phyloP scores from a whole-genome alignment of 805 yeast genomes.

The Zygosaccharomyces pseudorouxii region DNA sequence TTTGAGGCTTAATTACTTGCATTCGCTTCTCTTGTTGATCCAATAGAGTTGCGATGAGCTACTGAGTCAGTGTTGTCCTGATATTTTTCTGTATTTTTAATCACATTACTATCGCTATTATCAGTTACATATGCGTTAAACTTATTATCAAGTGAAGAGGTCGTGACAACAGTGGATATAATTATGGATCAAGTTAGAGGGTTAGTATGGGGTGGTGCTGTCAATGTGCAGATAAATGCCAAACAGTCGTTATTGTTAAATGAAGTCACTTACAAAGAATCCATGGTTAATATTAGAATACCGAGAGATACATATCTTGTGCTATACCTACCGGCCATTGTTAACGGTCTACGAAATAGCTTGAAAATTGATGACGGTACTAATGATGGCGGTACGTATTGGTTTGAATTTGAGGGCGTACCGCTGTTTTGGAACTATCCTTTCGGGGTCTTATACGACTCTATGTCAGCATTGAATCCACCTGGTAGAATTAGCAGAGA shows the following conservation, averaged over 20 bases:
- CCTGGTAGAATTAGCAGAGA: conserved; percentile 12
- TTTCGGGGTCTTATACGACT: conserved; percentile 62
- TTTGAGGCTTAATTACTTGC: conserved; percentile 9
- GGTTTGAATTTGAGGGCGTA: conserved; percentile 63
- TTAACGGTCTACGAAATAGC: conserved; percentile 38
- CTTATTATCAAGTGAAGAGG: neutral
- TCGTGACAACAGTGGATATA: neutral
- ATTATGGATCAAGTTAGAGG: conserved; percentile 35
- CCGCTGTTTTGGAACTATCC: conserved; percentile 79
- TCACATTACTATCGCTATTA: neutral
- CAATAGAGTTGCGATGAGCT: neutral
- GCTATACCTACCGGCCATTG: conserved; percentile 36
- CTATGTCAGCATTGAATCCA: conserved; percentile 40
- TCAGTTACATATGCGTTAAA: neutral
- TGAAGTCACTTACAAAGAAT: conserved; percentile 19
- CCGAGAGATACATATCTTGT: conserved; percentile 53
- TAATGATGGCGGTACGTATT: conserved; percentile 37
- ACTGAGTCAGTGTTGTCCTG: neutral
- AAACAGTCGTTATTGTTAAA: conserved; percentile 15
- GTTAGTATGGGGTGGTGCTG: conserved; percentile 50
- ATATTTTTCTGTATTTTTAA: neutral
- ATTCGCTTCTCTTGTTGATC: neutral
- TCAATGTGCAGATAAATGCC: conserved; percentile 42
- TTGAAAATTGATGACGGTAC: conserved; percentile 27
- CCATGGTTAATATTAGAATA: conserved; percentile 23